phyloP scores from a whole-genome alignment of 768 basidiomycete species.

The Roridomyces roridus region DNA sequence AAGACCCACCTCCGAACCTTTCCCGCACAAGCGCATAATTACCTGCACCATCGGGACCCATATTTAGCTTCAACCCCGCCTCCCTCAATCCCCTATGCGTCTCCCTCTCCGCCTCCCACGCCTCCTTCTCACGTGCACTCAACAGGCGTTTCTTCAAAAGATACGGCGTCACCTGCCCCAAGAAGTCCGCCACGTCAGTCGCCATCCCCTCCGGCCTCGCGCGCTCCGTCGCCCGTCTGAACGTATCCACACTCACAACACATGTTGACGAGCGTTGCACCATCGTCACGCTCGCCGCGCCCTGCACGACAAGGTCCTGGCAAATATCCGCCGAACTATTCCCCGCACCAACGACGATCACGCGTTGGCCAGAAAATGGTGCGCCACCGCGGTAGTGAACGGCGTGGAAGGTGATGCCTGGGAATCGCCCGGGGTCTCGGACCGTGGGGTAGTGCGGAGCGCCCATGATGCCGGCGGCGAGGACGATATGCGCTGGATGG shows the following conservation, averaged over 20 bases:
- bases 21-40: slow-evolving; percentile 33
- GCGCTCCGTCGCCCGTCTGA: slow-evolving; percentile 4
- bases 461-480: slow-evolving; percentile 46
- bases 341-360: slow-evolving; percentile 44
- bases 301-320: slow-evolving; percentile 40
- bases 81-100: slow-evolving; percentile 40
- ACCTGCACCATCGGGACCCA: slow-evolving; percentile 41
- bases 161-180: slow-evolving; percentile 29
- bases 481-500: slow-evolving; percentile 43
- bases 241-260: slow-evolving; percentile 29
- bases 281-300: slow-evolving; percentile 45
- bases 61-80: slow-evolving; percentile 43
- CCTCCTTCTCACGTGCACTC: slow-evolving; percentile 20
- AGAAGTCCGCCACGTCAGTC: slow-evolving; percentile 33
- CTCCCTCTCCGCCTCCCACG: slow-evolving; percentile 32
- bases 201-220: slow-evolving; percentile 28
- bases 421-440: slow-evolving; percentile 31
- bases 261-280: slow-evolving; percentile 45
- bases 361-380: slow-evolving; percentile 37
- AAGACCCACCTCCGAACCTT: slow-evolving; percentile 37
- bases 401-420: slow-evolving; percentile 40
- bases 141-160: slow-evolving; percentile 28
- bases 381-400: slow-evolving; percentile 33
- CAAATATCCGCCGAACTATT: slow-evolving; percentile 46
- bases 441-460: slow-evolving; percentile 37